phyloP scores from a whole-genome alignment of 768 basidiomycete genomes.

The Leccinum truebloodii region DNA sequence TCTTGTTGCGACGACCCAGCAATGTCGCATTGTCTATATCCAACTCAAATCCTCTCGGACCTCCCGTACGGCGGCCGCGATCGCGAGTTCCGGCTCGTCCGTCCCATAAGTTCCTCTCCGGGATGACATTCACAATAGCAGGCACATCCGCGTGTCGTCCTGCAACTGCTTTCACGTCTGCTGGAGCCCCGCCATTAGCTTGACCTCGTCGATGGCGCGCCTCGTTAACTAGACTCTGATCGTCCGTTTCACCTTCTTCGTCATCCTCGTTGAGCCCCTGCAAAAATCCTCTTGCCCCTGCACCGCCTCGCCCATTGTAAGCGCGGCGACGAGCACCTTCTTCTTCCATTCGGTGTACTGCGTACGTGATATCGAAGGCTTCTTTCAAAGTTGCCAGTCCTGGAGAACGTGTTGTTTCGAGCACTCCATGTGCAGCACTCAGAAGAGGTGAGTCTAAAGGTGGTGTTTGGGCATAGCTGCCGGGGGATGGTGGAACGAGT shows the following conservation, averaged over 20 bases:
- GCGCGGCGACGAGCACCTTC: constrained; percentile 88
- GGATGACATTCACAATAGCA: constrained; percentile 14
- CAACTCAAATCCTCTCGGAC: constrained; percentile 66
- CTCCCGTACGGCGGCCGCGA: constrained; percentile 39
- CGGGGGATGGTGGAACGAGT: constrained; percentile 67
- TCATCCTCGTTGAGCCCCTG: constrained; percentile 92
- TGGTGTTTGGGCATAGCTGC: constrained; percentile 41
- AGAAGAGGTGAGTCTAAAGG: constrained; percentile 89
- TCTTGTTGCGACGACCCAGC: constrained; percentile 67
- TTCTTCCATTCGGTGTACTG: constrained; percentile 99
- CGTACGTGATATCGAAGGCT: constrained; percentile 98
- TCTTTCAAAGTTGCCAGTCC: constrained; percentile 93
- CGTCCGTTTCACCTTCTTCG: constrained; percentile 61
- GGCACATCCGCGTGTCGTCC: constrained; percentile 12
- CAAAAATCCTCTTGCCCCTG: constrained; percentile 76
- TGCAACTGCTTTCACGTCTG: constrained; percentile 13
- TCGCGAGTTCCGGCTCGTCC: constrained; percentile 76
- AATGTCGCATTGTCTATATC: constrained; percentile 86
- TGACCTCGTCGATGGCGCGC: constrained; percentile 43
- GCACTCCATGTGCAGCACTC: constrained; percentile 72
- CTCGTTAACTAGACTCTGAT: constrained; percentile 50
- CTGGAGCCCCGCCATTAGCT: constrained; percentile 13
- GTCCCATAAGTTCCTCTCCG: constrained; percentile 43
- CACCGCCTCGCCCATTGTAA: constrained; percentile 76
- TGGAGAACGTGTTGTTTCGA: constrained; percentile 80